These are phyloP conservation scores for Blastobotrys americana DNA, from an alignment of 805 yeast species.

Conservation along the genomic window DNA sequence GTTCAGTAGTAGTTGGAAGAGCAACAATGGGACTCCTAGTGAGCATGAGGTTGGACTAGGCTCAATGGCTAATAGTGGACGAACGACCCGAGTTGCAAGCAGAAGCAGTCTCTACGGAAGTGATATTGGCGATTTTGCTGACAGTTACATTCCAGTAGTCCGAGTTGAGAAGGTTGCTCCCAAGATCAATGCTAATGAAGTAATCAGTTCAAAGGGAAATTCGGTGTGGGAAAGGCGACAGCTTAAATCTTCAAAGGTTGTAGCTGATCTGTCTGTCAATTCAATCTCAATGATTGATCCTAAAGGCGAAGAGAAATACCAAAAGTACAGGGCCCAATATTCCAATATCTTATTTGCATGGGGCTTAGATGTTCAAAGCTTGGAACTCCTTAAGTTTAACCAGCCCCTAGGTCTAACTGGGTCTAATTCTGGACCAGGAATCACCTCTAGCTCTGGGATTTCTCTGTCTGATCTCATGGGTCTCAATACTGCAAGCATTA, in stretches of 20 bases:
- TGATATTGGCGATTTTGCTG: slow-evolving; percentile 12
- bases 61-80: slow-evolving; percentile 17
- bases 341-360: slow-evolving; percentile 71
- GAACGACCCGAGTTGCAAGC: slow-evolving; percentile 18
- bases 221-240: too few relatives aligned
- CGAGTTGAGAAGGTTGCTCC: too few relatives aligned
- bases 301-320: slow-evolving; percentile 34
- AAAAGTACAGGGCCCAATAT: slow-evolving; percentile 54
- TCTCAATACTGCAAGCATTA: slow-evolving; percentile 15
- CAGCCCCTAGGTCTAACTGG: slow-evolving; percentile 28
- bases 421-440: too few relatives aligned
- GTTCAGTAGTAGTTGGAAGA: neutral
- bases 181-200: too few relatives aligned
- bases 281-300: slow-evolving; percentile 39
- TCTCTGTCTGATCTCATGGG: too few relatives aligned
- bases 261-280: too few relatives aligned
- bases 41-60: slow-evolving; percentile 15
- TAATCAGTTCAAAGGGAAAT: too few relatives aligned
- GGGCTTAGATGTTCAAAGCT: slow-evolving; percentile 76
- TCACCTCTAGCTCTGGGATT: too few relatives aligned
- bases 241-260: too few relatives aligned
- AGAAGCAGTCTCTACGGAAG: slow-evolving; percentile 19
- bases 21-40: slow-evolving; percentile 4
- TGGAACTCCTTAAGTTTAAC: slow-evolving; percentile 70
- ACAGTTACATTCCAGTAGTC: neutral